Evolutionary conservation across 2,329 filamentous ascomycete species (phyloP), one percentile per base, ranked within the genome.

Genomic region (Aspergillus fischeri): DNA sequence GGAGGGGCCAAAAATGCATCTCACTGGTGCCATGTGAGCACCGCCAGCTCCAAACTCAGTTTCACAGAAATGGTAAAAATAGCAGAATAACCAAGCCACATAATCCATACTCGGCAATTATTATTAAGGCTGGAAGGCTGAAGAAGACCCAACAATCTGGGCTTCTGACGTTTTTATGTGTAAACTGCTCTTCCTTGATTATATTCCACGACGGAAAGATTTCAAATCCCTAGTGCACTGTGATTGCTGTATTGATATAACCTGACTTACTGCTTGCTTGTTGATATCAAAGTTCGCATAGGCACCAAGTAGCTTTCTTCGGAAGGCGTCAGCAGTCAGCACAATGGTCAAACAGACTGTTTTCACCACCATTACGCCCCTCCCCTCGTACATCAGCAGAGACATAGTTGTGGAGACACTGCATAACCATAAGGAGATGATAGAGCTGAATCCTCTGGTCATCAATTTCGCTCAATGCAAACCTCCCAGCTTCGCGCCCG

Each of bases 391-490:
- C 64, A 83, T 94, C 63, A 80, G 85, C 50, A 84, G 90, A 54
- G 81, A 88, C 63, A 81, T 84, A n/a, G 90, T 90, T 45, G 72
- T 95, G 61, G 80, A 84, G 54, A 90, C 90, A 63, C 85, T 96
- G 32, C 90, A 91, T 72, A 82, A 88, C 72, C 91, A 95, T 75
- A 73, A 81, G 51, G 86, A 86, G 65, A 95, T 96, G 87, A 95
- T 96, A 67, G 88, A 93, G 69, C 79, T 96, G 56, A 96, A 95
- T 73, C 91, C 91, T 1, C 81, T 95, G 50, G 88, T 96, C 55
- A 85, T 88, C 60, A 86, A 89, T 59, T 83, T 90, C 56, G 82
- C 86, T 63, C 80, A 80, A 32, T 90, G 90, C 73, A 80, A 83
- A 49, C 81, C 90, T 1, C 90, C 91, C 0, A 68, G 80, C 25